Conservation (phyloP, 2,329 filamentous ascomycete genomes). For the Beauveria pseudobassiana region DNA sequence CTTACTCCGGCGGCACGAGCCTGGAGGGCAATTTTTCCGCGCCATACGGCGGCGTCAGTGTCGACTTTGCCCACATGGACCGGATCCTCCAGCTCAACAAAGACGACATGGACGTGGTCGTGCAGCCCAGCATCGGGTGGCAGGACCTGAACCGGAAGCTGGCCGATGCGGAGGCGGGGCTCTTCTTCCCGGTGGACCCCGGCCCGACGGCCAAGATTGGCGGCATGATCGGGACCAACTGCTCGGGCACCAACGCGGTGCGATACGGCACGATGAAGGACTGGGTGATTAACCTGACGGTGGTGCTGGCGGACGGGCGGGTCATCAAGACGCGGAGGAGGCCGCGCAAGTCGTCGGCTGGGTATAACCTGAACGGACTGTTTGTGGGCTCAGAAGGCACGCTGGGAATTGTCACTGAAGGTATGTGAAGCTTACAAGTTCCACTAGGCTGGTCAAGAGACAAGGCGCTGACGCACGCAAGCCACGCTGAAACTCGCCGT, state of each 20-base stretch:
- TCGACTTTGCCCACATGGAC: conserved; percentile 88
- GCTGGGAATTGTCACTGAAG: conserved; percentile 71
- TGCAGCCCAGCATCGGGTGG: conserved; percentile 90
- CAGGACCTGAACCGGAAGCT: conserved; percentile 73
- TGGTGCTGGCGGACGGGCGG: conserved; percentile 70
- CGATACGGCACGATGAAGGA: conserved; percentile 83
- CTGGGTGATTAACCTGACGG: conserved; percentile 77
- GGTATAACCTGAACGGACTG: conserved; percentile 73
- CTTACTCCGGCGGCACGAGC: conserved; percentile 79
- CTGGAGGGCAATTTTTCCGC: conserved; percentile 88
- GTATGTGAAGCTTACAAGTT: conserved; percentile 20
- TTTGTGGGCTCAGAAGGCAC: conserved; percentile 81
- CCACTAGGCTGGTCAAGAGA: neutral
- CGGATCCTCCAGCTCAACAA: conserved; percentile 70
- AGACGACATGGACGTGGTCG: conserved; percentile 86
- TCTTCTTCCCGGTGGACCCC: conserved; percentile 90
- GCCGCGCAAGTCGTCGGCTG: conserved; percentile 74
- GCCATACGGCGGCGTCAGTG: conserved; percentile 76
- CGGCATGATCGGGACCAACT: conserved; percentile 76
- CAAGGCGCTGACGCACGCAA: conserved; percentile 13
- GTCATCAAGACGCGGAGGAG: conserved; percentile 71
- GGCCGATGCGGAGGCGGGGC: conserved; percentile 60
- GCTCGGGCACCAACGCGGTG: conserved; percentile 71
- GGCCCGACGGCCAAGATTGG: conserved; percentile 68
- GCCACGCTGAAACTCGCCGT: conserved; percentile 74